Evolutionary conservation across 2,329 filamentous ascomycete species (phyloP).

Genomic region (Phaeosphaeria sp.): DNA sequence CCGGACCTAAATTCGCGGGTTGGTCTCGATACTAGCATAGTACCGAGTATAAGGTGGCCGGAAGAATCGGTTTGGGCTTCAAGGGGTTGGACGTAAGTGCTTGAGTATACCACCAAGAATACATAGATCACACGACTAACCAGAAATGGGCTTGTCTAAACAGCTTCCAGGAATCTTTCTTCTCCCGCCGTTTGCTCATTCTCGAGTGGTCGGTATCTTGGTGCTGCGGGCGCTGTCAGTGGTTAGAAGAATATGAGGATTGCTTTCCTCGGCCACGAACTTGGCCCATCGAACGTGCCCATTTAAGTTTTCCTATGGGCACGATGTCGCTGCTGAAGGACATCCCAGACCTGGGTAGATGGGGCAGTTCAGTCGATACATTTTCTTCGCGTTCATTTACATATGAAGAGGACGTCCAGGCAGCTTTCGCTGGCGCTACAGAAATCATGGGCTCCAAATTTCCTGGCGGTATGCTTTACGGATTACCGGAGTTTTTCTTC

Average conservation of each 20-base stretch:
- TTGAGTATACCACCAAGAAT: not conserved
- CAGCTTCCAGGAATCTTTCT: slow-evolving; percentile 18
- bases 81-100: not conserved
- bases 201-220: slow-evolving; percentile 8
- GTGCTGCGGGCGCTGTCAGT: slow-evolving; percentile 6
- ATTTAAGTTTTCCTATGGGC: too few species aligned
- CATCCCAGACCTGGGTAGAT: too few species aligned
- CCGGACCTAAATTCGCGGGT: too few species aligned
- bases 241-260: not conserved
- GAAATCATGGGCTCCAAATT: slow-evolving; percentile 8
- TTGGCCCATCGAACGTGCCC: not conserved
- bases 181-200: slow-evolving; percentile 14
- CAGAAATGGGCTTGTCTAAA: slow-evolving; percentile 10
- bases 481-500: slow-evolving; percentile 20
- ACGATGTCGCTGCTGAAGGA: too few species aligned
- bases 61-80: not conserved
- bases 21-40: too few species aligned
- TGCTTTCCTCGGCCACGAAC: not conserved
- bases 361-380: not conserved
- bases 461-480: slow-evolving; percentile 12
- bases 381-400: slow-evolving; percentile 7
- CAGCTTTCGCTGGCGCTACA: slow-evolving; percentile 14
- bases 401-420: not conserved
- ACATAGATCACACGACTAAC: not conserved
- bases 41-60: too few species aligned